These are phyloP conservation scores for Boechera divaricarpa DNA, from an alignment of 345 rosid species.

Conservation along the genomic window DNA sequence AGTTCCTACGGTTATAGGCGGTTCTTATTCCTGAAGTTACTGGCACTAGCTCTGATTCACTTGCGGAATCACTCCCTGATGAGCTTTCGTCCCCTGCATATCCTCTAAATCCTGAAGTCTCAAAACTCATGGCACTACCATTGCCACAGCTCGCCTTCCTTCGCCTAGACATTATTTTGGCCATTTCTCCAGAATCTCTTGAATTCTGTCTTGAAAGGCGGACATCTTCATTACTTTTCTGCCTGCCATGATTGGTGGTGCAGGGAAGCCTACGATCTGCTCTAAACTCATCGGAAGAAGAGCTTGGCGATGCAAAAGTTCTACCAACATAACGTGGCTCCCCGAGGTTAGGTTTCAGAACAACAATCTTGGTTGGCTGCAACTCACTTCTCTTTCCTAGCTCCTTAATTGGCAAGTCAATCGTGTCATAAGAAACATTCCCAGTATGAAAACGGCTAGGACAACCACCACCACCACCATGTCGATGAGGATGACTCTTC, in stretches of 20 bases:
- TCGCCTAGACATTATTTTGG: constrained; percentile 68
- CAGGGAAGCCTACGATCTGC: constrained; percentile 58
- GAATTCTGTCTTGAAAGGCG: constrained; percentile 60
- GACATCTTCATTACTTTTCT: constrained; percentile 52
- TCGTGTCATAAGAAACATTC: constrained; percentile 41
- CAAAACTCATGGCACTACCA: constrained; percentile 52
- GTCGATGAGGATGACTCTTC: constrained; percentile 44
- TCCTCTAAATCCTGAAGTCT: constrained; percentile 61
- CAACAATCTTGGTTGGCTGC: constrained; percentile 81
- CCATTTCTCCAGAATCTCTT: constrained; percentile 70
- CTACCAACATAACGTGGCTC: constrained; percentile 55
- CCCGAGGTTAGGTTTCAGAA: constrained; percentile 84
- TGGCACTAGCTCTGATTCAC: constrained; percentile 62
- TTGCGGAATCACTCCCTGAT: constrained; percentile 74
- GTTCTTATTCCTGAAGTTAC: constrained; percentile 57
- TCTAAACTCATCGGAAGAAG: constrained; percentile 56
- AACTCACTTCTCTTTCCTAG: constrained; percentile 51
- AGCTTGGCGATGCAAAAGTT: constrained; percentile 54
- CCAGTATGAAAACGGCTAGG: constrained; percentile 49
- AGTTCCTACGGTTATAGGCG: constrained; percentile 50
- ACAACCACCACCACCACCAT: constrained; percentile 42
- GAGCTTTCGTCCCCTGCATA: constrained; percentile 88
- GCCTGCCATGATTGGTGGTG: constrained; percentile 50
- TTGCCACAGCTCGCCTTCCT: constrained; percentile 53
- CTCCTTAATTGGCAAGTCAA: constrained; percentile 50